These are phyloP conservation scores for Capsella bursapastoris DNA, from an alignment of 345 rosid genomes.

Conservation along the genomic window DNA sequence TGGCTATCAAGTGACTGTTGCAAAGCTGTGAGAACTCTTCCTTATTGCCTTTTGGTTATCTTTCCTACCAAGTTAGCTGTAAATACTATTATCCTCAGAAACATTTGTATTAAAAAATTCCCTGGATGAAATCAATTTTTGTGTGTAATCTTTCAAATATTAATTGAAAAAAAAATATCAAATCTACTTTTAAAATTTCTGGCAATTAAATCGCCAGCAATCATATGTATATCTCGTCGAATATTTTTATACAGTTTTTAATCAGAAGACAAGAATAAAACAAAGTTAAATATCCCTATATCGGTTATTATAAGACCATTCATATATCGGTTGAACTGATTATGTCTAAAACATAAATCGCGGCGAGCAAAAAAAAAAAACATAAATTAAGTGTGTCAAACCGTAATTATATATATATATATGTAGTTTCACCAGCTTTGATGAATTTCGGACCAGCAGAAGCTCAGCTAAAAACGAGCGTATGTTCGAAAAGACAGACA, in stretches of 20 bases:
- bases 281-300: neutral
- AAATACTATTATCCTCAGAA: neutral
- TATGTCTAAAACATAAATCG: neutral
- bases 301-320: neutral
- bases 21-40: neutral
- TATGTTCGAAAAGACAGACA: neutral
- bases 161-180: neutral
- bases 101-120: neutral
- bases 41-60: neutral
- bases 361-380: too few relatives aligned
- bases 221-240: neutral
- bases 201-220: neutral
- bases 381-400: neutral
- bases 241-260: neutral
- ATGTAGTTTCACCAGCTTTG: neutral
- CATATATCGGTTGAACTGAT: neutral
- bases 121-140: neutral
- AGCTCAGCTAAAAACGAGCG: neutral
- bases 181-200: neutral
- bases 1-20: constrained; percentile 10
- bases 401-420: too few relatives aligned
- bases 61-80: neutral
- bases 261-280: neutral
- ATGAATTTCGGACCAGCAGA: neutral
- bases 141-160: neutral